Evolutionary conservation across 208 protist genomes (phyloP), one percentile per base, ranked within the genome.

Genomic region (Acanthamoeba triangularis): DNA sequence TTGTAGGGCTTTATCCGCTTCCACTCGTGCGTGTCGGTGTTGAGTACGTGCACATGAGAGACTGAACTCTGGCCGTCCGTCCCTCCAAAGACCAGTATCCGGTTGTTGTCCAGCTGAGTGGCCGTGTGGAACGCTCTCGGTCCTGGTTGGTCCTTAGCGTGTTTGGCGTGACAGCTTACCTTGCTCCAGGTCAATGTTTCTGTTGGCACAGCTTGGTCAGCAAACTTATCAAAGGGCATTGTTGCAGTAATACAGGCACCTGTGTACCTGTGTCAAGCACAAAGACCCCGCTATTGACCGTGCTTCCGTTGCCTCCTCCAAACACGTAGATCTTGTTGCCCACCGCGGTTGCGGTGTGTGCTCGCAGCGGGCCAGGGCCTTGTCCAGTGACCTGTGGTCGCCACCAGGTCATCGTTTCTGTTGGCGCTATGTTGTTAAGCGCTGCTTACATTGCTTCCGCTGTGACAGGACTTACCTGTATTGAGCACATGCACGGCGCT

Each of bases 321-420:
- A 76, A 95, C 28, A 95, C 78, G 44, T 90, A 95, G 4, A 95
- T 78, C 72, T 88, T 63, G 23, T 13, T 33, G 25, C 61, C 92
- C 35, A 90, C 69, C 0, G 54, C 41, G 11, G 92, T 90, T 7
- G 92, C 92, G 4, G 92, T 61, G 78, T 95, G 92, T n/a, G 49
- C 72, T 65, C 52, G 35, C 11, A 80, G 54, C 7, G 92, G 54
- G 7, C 67, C 74, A 28, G 92, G 92, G 6, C 28, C 72, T 25
- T 54, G 7, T 13, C 92, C 92, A 18, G 13, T 20, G 18, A 44
- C n/a, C 30, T 35, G 25, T 67, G 82, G 82, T 30, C 25, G 82
- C 47, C 30, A 72, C 82, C 82, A 90, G 0, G 49, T 67, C 82
- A 90, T 90, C 14, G 44, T 90, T 4, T 90, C 82, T 90, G 56